These are phyloP conservation scores for Colletotrichum liriopes DNA, from an alignment of 2,329 filamentous ascomycete species.

Conservation along the genomic window DNA sequence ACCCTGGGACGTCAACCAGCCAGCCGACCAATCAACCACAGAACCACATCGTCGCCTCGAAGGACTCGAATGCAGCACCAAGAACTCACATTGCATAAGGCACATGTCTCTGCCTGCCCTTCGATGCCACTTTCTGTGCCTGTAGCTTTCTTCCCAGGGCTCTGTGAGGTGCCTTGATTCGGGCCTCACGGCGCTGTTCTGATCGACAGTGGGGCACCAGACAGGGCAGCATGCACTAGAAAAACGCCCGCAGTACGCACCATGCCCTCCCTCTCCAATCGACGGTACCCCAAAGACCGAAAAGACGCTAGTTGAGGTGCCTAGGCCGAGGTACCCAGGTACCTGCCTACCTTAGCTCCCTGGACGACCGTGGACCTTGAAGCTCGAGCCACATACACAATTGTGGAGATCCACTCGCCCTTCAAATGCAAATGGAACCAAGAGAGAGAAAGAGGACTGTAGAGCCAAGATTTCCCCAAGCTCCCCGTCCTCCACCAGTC, in stretches of 20 bases:
- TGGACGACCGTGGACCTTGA: slow-evolving; percentile 20
- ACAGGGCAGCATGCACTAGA: not conserved
- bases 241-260: not conserved
- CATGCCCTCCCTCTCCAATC: not conserved
- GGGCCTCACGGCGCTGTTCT: not conserved
- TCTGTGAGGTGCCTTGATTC: not conserved
- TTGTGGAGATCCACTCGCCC: slow-evolving; percentile 35
- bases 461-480: slow-evolving; percentile 35
- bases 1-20: not conserved
- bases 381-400: slow-evolving; percentile 30
- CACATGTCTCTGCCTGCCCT: not conserved
- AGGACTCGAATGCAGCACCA: not conserved
- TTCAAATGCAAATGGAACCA: slow-evolving; percentile 17
- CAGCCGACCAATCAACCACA: not conserved
- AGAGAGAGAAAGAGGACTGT: not conserved
- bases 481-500: slow-evolving; percentile 12
- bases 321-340: not conserved
- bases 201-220: not conserved
- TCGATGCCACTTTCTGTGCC: not conserved
- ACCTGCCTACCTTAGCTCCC: not conserved
- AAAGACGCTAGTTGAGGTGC: not conserved
- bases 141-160: not conserved
- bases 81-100: not conserved
- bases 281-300: not conserved
- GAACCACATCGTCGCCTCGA: not conserved